Conservation (phyloP, 2,329 filamentous ascomycete genomes). For the Cladophialophora carrionii region DNA sequence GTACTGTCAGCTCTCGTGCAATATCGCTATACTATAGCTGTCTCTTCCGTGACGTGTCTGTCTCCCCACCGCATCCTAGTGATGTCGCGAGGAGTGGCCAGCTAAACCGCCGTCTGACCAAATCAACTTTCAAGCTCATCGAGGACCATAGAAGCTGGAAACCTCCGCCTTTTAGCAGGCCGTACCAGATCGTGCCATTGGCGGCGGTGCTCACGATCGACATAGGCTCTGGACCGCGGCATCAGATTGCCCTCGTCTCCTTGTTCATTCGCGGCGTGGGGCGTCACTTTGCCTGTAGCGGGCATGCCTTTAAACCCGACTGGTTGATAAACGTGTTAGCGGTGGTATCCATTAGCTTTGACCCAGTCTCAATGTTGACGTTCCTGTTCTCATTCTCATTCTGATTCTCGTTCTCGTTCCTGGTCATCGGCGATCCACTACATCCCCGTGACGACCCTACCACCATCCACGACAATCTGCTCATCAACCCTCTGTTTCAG, state of each 20-base stretch:
- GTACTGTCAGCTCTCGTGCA: too few species aligned
- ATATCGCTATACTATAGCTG: background rate
- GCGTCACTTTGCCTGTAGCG: background rate
- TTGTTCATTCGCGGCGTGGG: background rate
- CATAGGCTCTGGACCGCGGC: background rate
- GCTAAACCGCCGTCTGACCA: too few species aligned
- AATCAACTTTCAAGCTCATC: background rate
- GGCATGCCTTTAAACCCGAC: background rate
- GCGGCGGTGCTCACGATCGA: too few species aligned
- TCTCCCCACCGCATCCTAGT: background rate
- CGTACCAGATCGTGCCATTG: background rate
- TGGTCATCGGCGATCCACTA: constrained; percentile 10
- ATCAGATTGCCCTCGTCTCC: background rate
- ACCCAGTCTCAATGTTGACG: background rate
- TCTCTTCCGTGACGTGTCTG: background rate
- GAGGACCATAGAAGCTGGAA: background rate
- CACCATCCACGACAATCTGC: constrained; percentile 64
- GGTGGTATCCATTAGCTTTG: background rate
- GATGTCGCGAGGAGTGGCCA: background rate
- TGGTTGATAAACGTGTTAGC: background rate
- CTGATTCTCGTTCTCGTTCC: background rate
- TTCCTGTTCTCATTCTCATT: background rate
- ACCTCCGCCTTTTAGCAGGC: background rate
- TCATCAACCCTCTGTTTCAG: constrained; percentile 56
- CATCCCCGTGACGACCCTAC: constrained; percentile 51